Conservation (phyloP, 2,329 filamentous ascomycete genomes). For the Dryadomyces quercivorus region DNA sequence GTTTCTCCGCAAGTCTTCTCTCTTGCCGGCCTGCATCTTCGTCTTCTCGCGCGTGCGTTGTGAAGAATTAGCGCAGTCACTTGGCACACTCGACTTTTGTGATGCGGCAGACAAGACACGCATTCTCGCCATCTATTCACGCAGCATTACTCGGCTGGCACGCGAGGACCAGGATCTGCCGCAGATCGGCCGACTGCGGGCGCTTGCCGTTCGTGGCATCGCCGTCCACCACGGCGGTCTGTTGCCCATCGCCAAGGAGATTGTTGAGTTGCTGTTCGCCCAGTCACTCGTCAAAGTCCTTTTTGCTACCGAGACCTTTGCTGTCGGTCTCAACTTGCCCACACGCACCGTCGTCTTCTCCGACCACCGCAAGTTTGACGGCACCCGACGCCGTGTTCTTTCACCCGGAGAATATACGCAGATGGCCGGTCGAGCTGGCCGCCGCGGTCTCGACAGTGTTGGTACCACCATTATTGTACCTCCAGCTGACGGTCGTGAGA, state of each 20-base stretch:
- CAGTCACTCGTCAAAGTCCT: conserved; percentile 92
- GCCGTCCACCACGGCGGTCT: conserved; percentile 94
- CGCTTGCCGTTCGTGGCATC: conserved; percentile 76
- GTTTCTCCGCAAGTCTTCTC: conserved; percentile 71
- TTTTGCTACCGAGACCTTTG: conserved; percentile 96
- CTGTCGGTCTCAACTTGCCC: conserved; percentile 93
- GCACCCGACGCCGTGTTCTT: conserved; percentile 79
- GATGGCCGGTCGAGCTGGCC: conserved; percentile 91
- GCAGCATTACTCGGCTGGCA: conserved; percentile 81
- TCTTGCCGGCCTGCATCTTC: conserved; percentile 91
- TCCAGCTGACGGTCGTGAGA: conserved; percentile 67
- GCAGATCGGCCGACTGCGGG: conserved; percentile 78
- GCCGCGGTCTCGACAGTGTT: conserved; percentile 82
- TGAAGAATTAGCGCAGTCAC: conserved; percentile 90
- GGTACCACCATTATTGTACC: conserved; percentile 92
- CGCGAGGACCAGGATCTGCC: conserved; percentile 83
- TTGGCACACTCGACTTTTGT: conserved; percentile 91
- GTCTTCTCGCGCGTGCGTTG: conserved; percentile 98
- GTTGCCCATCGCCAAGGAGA: conserved; percentile 91
- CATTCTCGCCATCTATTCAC: conserved; percentile 95
- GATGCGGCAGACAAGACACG: conserved; percentile 90
- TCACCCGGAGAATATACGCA: conserved; percentile 95
- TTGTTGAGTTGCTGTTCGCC: conserved; percentile 93
- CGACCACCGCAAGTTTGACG: conserved; percentile 92
- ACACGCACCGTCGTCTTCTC: conserved; percentile 97